A percentile compares a stretch with the other conserved stretches of the same genome.
Evolutionary conservation across 441 rosid genomes (phyloP).

Genomic region (Arabidopsis hybrid): DNA sequence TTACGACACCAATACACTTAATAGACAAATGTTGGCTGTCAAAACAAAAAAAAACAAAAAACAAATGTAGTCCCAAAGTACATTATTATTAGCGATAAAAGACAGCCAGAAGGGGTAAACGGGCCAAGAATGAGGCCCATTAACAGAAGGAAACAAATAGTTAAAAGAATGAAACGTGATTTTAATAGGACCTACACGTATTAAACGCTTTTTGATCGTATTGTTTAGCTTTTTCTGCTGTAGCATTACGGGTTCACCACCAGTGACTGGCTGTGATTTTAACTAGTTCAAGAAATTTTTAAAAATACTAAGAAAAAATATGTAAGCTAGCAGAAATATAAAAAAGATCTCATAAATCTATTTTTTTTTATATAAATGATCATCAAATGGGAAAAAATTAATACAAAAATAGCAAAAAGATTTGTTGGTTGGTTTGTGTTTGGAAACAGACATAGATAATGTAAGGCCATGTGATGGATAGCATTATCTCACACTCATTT

Average conservation of each 20-base stretch:
- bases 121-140: constrained; percentile 39
- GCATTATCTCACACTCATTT: constrained; percentile 43
- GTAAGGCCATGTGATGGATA: constrained; percentile 48
- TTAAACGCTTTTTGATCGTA: constrained; percentile 23
- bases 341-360: not conserved
- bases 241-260: constrained; percentile 10
- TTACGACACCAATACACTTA: not conserved
- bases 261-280: constrained; percentile 10
- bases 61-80: not conserved
- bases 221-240: constrained; percentile 28
- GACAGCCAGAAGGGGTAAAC: constrained; percentile 25
- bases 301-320: not conserved
- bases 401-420: constrained; percentile 15
- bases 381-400: no score
- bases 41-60: no score
- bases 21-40: not conserved
- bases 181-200: constrained; percentile 29
- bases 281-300: not conserved
- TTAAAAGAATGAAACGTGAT: constrained; percentile 16
- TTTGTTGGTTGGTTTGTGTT: constrained; percentile 37
- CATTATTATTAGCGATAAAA: constrained; percentile 1
- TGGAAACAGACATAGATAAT: constrained; percentile 44
- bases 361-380: no score
- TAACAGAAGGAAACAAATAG: constrained; percentile 33
- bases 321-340: not conserved